Conservation (phyloP, 208 protist genomes). For the Crithidia bombi region DNA sequence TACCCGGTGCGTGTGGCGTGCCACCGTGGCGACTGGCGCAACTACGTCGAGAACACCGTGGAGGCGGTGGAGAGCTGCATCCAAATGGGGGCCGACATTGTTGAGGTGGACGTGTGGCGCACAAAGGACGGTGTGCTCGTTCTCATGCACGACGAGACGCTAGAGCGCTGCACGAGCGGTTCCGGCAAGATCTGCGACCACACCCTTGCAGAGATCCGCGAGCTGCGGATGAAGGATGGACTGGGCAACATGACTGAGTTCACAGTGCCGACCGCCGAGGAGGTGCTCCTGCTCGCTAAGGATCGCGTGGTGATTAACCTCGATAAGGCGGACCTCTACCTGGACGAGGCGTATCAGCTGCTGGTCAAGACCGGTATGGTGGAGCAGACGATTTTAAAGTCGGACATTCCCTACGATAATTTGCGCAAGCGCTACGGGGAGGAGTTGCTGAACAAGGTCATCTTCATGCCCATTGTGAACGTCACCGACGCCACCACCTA, state of each 20-base stretch:
- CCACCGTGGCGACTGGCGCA: conserved; percentile 75
- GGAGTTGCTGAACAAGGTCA: conserved; percentile 47
- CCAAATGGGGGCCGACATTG: conserved; percentile 68
- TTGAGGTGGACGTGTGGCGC: conserved; percentile 71
- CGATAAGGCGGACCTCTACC: conserved; percentile 74
- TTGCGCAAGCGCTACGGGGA: conserved; percentile 44
- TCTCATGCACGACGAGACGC: conserved; percentile 75
- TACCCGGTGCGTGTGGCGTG: conserved; percentile 57
- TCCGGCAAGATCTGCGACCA: conserved; percentile 50
- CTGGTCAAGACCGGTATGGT: conserved; percentile 50
- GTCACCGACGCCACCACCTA: conserved; percentile 44
- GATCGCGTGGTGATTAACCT: conserved; percentile 55
- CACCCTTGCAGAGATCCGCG: conserved; percentile 54
- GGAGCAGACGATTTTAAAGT: conserved; percentile 66
- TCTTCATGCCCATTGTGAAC: conserved; percentile 72
- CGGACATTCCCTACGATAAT: conserved; percentile 46
- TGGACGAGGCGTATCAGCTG: conserved; percentile 51
- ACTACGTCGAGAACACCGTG: conserved; percentile 79
- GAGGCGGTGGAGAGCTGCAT: conserved; percentile 72
- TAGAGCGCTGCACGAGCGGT: conserved; percentile 58
- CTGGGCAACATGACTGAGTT: conserved; percentile 79
- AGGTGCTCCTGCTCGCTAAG: conserved; percentile 48
- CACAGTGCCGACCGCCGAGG: conserved; percentile 59
- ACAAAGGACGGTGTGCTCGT: conserved; percentile 63
- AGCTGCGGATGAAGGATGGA: conserved; percentile 64